phyloP scores from a whole-genome alignment of 441 rosid genomes.

The Syzygium malaccense region DNA sequence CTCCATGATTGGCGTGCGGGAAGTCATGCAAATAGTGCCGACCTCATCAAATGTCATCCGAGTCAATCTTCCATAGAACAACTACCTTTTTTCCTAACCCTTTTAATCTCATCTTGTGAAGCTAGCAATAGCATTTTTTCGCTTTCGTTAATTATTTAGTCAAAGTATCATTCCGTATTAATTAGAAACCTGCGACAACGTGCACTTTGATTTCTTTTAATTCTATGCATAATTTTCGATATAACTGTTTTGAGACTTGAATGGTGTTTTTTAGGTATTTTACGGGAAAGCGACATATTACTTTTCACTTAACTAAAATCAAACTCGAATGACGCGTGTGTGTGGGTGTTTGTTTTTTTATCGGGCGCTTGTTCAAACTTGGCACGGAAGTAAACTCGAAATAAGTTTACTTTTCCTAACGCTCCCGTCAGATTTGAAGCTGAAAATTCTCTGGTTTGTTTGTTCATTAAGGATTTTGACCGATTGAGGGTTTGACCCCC shows the following conservation, averaged over 20 bases:
- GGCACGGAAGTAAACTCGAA: background rate
- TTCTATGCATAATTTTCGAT: background rate
- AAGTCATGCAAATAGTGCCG: background rate
- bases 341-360: accelerated
- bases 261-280: background rate
- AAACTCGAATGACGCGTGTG: background rate
- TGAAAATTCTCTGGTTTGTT: background rate
- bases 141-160: background rate
- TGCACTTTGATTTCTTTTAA: background rate
- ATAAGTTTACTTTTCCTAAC: accelerated
- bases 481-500: background rate
- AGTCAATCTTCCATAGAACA: background rate
- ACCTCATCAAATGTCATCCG: background rate
- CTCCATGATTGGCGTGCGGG: accelerated
- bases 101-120: background rate
- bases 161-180: background rate
- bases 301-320: background rate
- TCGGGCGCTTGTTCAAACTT: background rate
- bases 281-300: background rate
- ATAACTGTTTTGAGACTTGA: background rate
- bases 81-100: background rate
- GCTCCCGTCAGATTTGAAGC: background rate
- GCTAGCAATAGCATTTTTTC: background rate
- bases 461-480: background rate
- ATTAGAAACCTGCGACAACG: background rate